Evolutionary conservation across 108 stramenopile genomes (phyloP).

Genomic region (Nitzschia inconspicua): DNA sequence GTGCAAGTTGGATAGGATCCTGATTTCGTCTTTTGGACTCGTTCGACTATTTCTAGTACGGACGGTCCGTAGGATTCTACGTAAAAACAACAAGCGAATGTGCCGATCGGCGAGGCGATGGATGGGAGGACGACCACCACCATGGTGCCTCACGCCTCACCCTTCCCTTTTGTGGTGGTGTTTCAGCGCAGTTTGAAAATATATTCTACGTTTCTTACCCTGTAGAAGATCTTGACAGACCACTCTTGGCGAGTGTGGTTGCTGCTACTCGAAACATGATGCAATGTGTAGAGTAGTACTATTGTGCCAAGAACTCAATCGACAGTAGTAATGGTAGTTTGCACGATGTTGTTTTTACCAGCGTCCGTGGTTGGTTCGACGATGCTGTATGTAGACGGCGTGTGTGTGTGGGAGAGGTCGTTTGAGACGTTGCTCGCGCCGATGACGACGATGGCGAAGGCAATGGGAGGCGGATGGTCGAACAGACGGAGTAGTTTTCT

Average conservation of each 20-base stretch:
- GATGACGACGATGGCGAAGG: not conserved
- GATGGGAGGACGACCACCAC: no score
- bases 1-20: no score
- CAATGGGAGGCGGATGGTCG: not conserved
- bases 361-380: no score
- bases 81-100: not conserved
- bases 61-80: not conserved
- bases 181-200: not conserved
- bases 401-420: no score
- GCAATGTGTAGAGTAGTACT: no score
- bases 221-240: conserved; percentile 6
- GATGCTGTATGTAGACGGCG: no score
- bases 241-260: conserved; percentile 53
- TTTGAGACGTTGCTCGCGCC: not conserved
- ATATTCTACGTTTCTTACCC: no score
- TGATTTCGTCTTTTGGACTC: no score
- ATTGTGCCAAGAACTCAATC: no score
- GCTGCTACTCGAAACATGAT: conserved; percentile 69
- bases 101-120: not conserved
- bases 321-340: not conserved
- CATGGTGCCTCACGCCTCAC: not conserved
- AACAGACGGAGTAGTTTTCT: not conserved
- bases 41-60: not conserved
- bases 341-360: no score
- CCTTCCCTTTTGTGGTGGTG: not conserved